phyloP scores from a whole-genome alignment of 208 protist genomes.

The Acanthamoeba castellanii region DNA sequence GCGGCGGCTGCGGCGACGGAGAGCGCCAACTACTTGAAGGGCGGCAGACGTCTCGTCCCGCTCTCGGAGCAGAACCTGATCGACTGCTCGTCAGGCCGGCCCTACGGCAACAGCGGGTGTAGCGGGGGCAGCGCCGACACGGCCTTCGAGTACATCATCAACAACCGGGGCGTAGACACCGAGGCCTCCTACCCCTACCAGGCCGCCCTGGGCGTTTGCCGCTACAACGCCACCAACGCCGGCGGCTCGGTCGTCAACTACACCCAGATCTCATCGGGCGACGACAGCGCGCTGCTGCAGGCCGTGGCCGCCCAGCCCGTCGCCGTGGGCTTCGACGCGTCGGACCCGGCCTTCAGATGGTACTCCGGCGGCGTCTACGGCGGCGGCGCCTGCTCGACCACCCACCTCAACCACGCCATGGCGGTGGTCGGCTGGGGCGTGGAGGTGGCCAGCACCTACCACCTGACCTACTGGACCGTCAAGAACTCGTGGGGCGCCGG shows the following conservation, averaged over 20 bases:
- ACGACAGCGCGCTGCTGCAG: constrained; percentile 86
- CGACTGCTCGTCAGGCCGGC: neutral
- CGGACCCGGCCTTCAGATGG: constrained; percentile 87
- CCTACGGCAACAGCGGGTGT: constrained; percentile 90
- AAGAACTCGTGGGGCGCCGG: constrained; percentile 77
- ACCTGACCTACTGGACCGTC: constrained; percentile 85
- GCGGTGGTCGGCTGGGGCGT: constrained; percentile 88
- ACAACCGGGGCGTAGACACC: constrained; percentile 88
- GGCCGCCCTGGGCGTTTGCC: constrained; percentile 86
- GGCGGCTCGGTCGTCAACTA: constrained; percentile 92
- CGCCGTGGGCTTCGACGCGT: constrained; percentile 94
- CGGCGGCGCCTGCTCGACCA: constrained; percentile 85
- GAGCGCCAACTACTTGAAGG: constrained; percentile 85
- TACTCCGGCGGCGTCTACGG: constrained; percentile 92
- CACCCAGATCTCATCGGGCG: constrained; percentile 85
- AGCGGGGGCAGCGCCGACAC: constrained; percentile 94
- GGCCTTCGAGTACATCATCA: constrained; percentile 92
- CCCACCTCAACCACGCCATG: constrained; percentile 87
- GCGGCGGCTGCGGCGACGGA: constrained; percentile 95
- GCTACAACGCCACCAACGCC: constrained; percentile 77
- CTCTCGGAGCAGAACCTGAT: constrained; percentile 77
- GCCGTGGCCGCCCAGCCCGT: constrained; percentile 91
- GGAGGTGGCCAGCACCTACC: constrained; percentile 43
- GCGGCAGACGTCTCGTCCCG: neutral
- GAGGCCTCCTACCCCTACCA: constrained; percentile 94